Conservation (phyloP, 2,329 filamentous ascomycete genomes). For the Colletotrichum karsti region DNA sequence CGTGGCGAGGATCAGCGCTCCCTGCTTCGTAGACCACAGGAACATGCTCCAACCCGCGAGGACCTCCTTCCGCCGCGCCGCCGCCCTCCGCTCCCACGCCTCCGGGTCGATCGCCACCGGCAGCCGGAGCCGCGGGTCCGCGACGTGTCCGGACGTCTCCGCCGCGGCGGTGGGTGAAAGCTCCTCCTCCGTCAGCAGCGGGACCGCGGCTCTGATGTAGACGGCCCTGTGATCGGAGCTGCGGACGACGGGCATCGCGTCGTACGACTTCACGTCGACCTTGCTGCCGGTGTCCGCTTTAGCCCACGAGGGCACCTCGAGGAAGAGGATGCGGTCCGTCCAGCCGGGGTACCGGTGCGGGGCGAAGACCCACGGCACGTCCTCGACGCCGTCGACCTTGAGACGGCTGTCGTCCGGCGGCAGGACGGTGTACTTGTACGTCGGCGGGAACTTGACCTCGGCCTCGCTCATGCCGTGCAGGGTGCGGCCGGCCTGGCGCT, state of each 20-base stretch:
- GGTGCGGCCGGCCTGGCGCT: slow-evolving; percentile 73
- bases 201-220: slow-evolving; percentile 74
- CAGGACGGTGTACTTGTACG: slow-evolving; percentile 83
- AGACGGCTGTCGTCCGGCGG: slow-evolving; percentile 38
- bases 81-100: slow-evolving; percentile 60
- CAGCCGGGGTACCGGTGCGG: slow-evolving; percentile 87
- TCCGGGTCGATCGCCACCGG: slow-evolving; percentile 63
- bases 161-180: slow-evolving; percentile 44
- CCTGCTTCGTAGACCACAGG: slow-evolving; percentile 62
- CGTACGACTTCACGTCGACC: slow-evolving; percentile 71
- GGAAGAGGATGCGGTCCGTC: slow-evolving; percentile 90
- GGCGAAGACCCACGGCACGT: slow-evolving; percentile 75
- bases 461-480: slow-evolving; percentile 83
- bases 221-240: slow-evolving; percentile 91
- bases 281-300: slow-evolving; percentile 41
- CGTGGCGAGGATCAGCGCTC: slow-evolving; percentile 54
- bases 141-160: background rate
- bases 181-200: slow-evolving; percentile 57
- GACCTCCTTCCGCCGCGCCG: slow-evolving; percentile 54
- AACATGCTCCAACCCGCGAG: slow-evolving; percentile 64
- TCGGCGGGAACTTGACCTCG: slow-evolving; percentile 82
- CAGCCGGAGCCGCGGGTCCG: slow-evolving; percentile 53
- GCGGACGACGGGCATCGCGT: slow-evolving; percentile 79
- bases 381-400: slow-evolving; percentile 32
- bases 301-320: slow-evolving; percentile 67